These are phyloP conservation scores for Speleostelium caveatum DNA, from an alignment of 78 protist species.

Conservation along the genomic window DNA sequence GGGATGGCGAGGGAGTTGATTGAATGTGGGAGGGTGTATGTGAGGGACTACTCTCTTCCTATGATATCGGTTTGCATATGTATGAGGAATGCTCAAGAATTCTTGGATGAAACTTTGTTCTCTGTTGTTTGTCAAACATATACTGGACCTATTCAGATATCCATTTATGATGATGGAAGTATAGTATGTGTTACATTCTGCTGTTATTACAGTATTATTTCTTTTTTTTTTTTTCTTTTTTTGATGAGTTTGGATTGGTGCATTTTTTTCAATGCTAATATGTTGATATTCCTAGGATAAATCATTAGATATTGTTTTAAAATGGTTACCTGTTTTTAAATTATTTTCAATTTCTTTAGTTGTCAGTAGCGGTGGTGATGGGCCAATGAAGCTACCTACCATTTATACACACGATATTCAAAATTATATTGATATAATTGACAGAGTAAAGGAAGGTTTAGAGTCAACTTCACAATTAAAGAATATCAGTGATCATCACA, in stretches of 20 bases:
- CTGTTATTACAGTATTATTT: not conserved
- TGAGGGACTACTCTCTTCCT: slow-evolving; percentile 55
- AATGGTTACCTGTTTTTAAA: slow-evolving; percentile 36
- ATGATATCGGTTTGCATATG: slow-evolving; percentile 46
- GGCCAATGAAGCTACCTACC: not conserved
- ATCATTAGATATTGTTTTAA: slow-evolving; percentile 12
- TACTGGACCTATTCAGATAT: slow-evolving; percentile 55
- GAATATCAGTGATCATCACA: not conserved
- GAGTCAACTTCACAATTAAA: not conserved
- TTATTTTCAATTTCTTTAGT: slow-evolving; percentile 9
- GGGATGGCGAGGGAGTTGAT: too few species aligned
- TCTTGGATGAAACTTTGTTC: slow-evolving; percentile 49
- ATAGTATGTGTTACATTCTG: slow-evolving; percentile 14
- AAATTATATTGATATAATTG: slow-evolving; percentile 24
- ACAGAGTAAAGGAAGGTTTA: not conserved
- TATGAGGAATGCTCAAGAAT: slow-evolving; percentile 58
- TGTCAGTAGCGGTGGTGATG: not conserved
- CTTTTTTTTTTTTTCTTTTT: not conserved
- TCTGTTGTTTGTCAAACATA: slow-evolving; percentile 35
- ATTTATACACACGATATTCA: slow-evolving; percentile 13
- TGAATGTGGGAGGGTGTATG: too few species aligned
- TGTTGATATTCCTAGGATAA: slow-evolving; percentile 5
- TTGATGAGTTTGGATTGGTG: not conserved
- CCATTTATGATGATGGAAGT: slow-evolving; percentile 66
- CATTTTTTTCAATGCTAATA: not conserved